Percentiles rank a stretch among this genome's conserved stretches.
phyloP scores from a whole-genome alignment of 2,329 filamentous ascomycete genomes.

The Chaetomiaceae sp. region DNA sequence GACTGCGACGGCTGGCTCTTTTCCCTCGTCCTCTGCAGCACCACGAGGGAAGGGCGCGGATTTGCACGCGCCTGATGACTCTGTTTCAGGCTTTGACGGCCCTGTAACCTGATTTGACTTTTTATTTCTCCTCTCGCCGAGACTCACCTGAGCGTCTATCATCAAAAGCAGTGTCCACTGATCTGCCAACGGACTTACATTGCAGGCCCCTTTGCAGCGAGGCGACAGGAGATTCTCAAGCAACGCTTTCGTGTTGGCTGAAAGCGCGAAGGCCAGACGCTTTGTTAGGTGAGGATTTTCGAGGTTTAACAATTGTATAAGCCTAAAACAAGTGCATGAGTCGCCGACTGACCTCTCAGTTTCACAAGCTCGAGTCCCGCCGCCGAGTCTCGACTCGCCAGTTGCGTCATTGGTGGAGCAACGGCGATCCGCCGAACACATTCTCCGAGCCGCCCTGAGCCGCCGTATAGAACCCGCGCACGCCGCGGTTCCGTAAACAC shows the following conservation, averaged over 20 bases:
- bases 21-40: neutral
- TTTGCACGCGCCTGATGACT: neutral
- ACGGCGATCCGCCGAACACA: neutral
- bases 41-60: neutral
- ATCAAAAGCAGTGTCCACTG: neutral
- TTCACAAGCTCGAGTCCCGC: too few relatives aligned
- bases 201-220: too few relatives aligned
- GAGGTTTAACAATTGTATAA: neutral
- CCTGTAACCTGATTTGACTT: neutral
- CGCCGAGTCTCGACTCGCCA: neutral
- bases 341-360: neutral
- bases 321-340: neutral
- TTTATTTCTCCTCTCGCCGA: neutral
- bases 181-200: slow-evolving; percentile 1
- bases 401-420: slow-evolving; percentile 23
- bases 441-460: neutral
- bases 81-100: neutral
- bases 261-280: neutral
- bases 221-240: too few relatives aligned
- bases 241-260: neutral
- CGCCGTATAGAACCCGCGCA: neutral
- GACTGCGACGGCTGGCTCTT: neutral
- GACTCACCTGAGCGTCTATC: neutral
- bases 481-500: neutral
- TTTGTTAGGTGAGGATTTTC: neutral